Evolutionary conservation across 2,329 filamentous ascomycete genomes (phyloP), one percentile per base, ranked within the genome.

Genomic region (Sporothrix schenckii): DNA sequence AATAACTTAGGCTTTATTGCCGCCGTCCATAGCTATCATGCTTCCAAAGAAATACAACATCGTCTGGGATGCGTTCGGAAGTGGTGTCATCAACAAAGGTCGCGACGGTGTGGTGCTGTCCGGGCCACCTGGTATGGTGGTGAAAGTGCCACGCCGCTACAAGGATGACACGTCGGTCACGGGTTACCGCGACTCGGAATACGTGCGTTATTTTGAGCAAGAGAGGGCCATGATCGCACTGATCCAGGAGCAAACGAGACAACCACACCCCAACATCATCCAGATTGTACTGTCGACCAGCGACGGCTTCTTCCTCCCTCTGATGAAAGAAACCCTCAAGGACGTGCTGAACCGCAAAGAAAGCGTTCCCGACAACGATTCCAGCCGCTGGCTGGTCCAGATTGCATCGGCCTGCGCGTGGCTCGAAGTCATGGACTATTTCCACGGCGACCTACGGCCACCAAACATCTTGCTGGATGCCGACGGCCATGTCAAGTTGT

Each of bases 11-110:
- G n/a, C n/a, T n/a, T n/a, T n/a, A n/a, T n/a, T n/a, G n/a, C n/a
- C n/a, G n/a, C n/a, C n/a, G n/a, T n/a, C n/a, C n/a, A n/a, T n/a
- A n/a, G n/a, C n/a, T n/a, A n/a, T n/a, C n/a, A n/a, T n/a, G n/a
- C n/a, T n/a, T n/a, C n/a, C 54, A 58, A 58, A 58, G 30, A 58
- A 39, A 58, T 58, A 58, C 30, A 58, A 39, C 11, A 9, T 58
- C n/a, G 4, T 58, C 13, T 58, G 54, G 54, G 39, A 14, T 39
- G 30, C 30, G 39, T 58, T 39, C 39, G 30, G 54, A 27, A 30
- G 54, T 27, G 39, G 39, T 5, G 27, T 39, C 4, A 14, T 58
- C 4, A 58, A 14, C 54, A 30, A 4, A 14, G 54, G 54, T 13
- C 54, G 54, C 27, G 54, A 58, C 14, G 54, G 54, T 4, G 14